Conservation (phyloP, 805 yeast species). For the Myxozyma neotropica region DNA sequence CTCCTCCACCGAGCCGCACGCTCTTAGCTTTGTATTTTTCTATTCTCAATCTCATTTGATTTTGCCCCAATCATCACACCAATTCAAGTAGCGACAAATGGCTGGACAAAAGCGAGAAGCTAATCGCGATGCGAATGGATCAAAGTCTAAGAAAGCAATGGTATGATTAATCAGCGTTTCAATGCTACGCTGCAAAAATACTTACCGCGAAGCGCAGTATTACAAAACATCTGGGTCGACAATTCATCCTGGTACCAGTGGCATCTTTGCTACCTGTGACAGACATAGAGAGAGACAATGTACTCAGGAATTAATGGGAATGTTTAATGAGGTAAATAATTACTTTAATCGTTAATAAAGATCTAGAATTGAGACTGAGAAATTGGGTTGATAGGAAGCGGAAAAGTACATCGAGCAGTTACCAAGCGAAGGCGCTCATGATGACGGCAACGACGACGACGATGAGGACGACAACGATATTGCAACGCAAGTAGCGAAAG, state of each 20-base stretch:
- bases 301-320: constrained; percentile 65
- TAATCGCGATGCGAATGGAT: not conserved
- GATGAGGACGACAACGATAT: constrained; percentile 37
- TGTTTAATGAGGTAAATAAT: constrained; percentile 60
- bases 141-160: constrained; percentile 10
- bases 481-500: constrained; percentile 33
- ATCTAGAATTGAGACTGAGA: too few species aligned
- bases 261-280: constrained; percentile 86
- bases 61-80: too few species aligned
- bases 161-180: not conserved
- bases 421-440: not conserved
- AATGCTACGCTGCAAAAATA: not conserved
- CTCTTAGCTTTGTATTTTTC: not conserved
- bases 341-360: too few species aligned
- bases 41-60: not conserved
- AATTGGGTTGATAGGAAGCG: constrained; percentile 29
- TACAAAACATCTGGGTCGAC: constrained; percentile 23
- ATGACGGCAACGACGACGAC: constrained; percentile 42
- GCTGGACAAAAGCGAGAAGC: constrained; percentile 13
- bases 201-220: constrained; percentile 14
- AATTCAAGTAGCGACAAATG: too few species aligned
- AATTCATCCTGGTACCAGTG: constrained; percentile 60
- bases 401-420: constrained; percentile 20
- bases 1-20: too few species aligned
- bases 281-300: constrained; percentile 78